These are phyloP conservation scores for Trichophyton mentagrophytes DNA, from an alignment of 2,329 filamentous ascomycete genomes.

Conservation along the genomic window DNA sequence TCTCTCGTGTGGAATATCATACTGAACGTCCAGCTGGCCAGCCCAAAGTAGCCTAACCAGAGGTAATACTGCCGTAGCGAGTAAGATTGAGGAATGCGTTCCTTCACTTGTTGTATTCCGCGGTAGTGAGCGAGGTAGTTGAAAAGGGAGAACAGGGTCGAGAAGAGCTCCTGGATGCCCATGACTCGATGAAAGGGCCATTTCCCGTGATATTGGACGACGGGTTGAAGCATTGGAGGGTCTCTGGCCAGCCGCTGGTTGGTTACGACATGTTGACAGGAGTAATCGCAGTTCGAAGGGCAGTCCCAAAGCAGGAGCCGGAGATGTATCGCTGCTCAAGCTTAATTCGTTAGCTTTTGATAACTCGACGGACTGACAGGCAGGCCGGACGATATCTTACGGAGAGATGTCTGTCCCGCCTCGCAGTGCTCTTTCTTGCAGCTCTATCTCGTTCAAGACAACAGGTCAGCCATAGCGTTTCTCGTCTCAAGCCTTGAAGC, in stretches of 20 bases:
- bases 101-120: constrained; percentile 59
- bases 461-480: not conserved
- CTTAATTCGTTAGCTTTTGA: not conserved
- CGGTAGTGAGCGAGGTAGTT: constrained; percentile 78
- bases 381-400: constrained; percentile 40
- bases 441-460: constrained; percentile 41
- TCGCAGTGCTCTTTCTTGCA: constrained; percentile 72
- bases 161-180: constrained; percentile 90
- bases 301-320: constrained; percentile 87
- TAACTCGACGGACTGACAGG: too few relatives aligned
- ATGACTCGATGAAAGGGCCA: constrained; percentile 90
- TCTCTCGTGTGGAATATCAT: constrained; percentile 89
- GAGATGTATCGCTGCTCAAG: constrained; percentile 57
- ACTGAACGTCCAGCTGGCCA: constrained; percentile 75
- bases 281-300: constrained; percentile 89
- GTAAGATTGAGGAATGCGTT: constrained; percentile 59
- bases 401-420: constrained; percentile 51
- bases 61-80: constrained; percentile 69
- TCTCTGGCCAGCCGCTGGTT: constrained; percentile 52
- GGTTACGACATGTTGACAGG: constrained; percentile 89
- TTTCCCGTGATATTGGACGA: constrained; percentile 95
- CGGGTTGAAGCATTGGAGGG: constrained; percentile 49
- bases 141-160: constrained; percentile 80
- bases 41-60: constrained; percentile 64
- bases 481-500: not conserved